These are phyloP conservation scores for Porphyrellus cyaneotinctus DNA, from an alignment of 768 basidiomycete species.

Conservation along the genomic window DNA sequence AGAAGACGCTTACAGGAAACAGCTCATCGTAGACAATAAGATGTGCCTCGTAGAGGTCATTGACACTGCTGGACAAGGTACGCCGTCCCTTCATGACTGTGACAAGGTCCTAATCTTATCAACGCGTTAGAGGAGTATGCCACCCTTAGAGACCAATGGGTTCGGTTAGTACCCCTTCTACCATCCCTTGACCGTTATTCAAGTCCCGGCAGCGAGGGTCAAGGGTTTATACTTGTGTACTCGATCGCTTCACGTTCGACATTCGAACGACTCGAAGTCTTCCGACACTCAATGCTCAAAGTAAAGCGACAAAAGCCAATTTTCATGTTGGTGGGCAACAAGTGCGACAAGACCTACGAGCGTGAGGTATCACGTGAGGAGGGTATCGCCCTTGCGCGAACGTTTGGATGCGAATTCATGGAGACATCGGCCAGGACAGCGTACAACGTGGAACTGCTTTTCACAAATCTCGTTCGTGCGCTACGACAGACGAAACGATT, in stretches of 20 bases:
- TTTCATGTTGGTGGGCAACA: constrained; percentile 96
- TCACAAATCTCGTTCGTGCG: constrained; percentile 80
- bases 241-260: constrained; percentile 93
- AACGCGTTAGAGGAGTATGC: constrained; percentile 83
- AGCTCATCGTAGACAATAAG: constrained; percentile 88
- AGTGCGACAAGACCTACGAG: constrained; percentile 87
- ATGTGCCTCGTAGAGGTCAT: constrained; percentile 97
- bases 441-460: constrained; percentile 86
- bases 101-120: constrained; percentile 19
- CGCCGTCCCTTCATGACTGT: constrained; percentile 22
- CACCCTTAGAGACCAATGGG: constrained; percentile 96
- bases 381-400: constrained; percentile 73
- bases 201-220: constrained; percentile 72
- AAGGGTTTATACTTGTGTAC: constrained; percentile 97
- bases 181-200: constrained; percentile 3
- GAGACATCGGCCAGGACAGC: constrained; percentile 97
- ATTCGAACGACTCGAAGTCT: constrained; percentile 85
- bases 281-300: constrained; percentile 84
- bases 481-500: constrained; percentile 63
- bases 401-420: constrained; percentile 89
- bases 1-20: constrained; percentile 96
- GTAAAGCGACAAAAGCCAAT: constrained; percentile 83
- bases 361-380: constrained; percentile 91
- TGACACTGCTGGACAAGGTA: constrained; percentile 97
- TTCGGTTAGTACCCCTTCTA: constrained; percentile 63